Percentiles rank a stretch among this genome's conserved stretches.
phyloP scores from a whole-genome alignment of 2,329 filamentous ascomycete species.

The Sclerotinia nivalis region DNA sequence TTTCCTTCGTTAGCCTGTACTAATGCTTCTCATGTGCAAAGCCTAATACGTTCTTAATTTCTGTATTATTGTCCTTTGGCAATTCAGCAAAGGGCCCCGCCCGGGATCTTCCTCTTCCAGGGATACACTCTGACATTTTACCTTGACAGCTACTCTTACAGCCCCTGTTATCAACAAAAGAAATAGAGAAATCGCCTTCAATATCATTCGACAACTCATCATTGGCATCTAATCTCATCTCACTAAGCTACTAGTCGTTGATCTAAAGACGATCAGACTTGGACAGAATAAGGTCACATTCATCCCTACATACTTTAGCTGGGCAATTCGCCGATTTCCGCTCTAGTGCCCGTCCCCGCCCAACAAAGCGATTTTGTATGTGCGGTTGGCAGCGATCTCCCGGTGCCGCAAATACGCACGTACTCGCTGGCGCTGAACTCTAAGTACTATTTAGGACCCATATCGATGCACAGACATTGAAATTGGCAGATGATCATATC shows the following conservation, averaged over 20 bases:
- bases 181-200: neutral
- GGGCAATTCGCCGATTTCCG: conserved; percentile 3
- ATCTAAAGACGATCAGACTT: conserved; percentile 1
- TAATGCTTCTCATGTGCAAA: neutral
- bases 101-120: neutral
- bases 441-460: neutral
- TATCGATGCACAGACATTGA: conserved; percentile 10
- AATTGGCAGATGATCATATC: conserved; percentile 5
- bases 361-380: neutral
- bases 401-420: conserved; percentile 13
- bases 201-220: conserved; percentile 16
- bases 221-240: neutral
- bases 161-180: neutral
- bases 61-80: neutral
- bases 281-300: conserved; percentile 5
- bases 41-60: neutral
- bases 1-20: neutral
- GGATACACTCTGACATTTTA: neutral
- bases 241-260: neutral
- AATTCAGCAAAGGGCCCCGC: neutral
- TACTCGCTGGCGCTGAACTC: conserved; percentile 1
- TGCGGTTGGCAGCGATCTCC: conserved; percentile 9
- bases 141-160: neutral
- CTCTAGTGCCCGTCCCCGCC: conserved; percentile 5
- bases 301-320: conserved; percentile 6